These are phyloP conservation scores for Zasmidium citrigriseum DNA, from an alignment of 2,329 filamentous ascomycete species.

Conservation along the genomic window DNA sequence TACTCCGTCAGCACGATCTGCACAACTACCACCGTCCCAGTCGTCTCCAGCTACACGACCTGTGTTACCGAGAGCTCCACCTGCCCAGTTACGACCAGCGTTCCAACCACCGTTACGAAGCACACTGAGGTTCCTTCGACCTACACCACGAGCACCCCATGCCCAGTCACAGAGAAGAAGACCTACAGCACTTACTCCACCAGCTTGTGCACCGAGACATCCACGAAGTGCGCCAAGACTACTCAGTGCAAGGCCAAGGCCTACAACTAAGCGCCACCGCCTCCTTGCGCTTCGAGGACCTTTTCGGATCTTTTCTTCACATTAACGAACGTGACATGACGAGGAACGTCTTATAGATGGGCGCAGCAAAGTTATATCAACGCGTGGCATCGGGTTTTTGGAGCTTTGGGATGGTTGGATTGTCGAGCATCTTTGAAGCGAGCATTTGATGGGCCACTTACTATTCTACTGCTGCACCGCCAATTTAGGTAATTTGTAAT, in stretches of 20 bases:
- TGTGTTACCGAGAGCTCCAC: slow-evolving; percentile 10
- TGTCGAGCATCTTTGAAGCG: not conserved
- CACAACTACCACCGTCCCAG: slow-evolving; percentile 13
- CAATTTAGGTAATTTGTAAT: not conserved
- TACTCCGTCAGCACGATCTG: slow-evolving; percentile 11
- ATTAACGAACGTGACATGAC: not conserved
- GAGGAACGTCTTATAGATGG: not conserved
- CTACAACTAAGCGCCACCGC: not conserved
- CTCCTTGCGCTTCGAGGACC: not conserved
- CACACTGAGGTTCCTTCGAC: slow-evolving; percentile 1
- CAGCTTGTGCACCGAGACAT: slow-evolving; percentile 18
- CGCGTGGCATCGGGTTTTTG: no score
- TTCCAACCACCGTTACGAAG: slow-evolving; percentile 12
- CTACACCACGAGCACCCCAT: slow-evolving; percentile 15
- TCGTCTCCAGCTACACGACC: slow-evolving; percentile 14
- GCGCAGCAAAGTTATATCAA: not conserved
- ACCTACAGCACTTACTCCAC: slow-evolving; percentile 8
- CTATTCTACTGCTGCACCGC: no score
- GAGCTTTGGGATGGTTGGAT: not conserved
- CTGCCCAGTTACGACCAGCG: slow-evolving; percentile 12
- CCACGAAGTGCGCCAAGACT: slow-evolving; percentile 12
- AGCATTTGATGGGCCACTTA: not conserved
- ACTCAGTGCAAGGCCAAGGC: not conserved
- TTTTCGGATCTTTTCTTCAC: not conserved
- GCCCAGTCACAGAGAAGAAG: slow-evolving; percentile 12